phyloP scores from a whole-genome alignment of 495 filamentous ascomycete genomes.

The Glutinoglossum americanum region DNA sequence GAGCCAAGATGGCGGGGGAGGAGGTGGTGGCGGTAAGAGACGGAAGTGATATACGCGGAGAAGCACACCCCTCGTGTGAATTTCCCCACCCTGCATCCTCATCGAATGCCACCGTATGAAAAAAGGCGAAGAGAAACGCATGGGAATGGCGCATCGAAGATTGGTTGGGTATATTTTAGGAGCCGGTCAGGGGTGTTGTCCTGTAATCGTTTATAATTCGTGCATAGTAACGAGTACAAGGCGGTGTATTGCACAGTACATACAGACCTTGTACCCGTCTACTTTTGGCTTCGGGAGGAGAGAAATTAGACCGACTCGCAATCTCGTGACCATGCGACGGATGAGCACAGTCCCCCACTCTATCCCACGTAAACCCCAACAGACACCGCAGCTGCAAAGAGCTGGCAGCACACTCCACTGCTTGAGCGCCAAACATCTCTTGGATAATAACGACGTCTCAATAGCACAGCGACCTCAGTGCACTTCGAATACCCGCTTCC shows the following conservation, averaged over 20 bases:
- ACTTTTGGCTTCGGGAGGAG: too few species aligned
- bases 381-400: neutral
- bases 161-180: neutral
- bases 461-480: neutral
- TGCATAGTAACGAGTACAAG: too few species aligned
- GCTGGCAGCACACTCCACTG: neutral
- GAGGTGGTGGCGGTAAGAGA: slow-evolving; percentile 38
- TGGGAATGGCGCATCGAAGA: neutral
- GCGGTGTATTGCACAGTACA: too few species aligned
- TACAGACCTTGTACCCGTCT: too few species aligned
- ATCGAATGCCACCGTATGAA: too few species aligned
- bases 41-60: slow-evolving; percentile 19
- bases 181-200: too few species aligned
- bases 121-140: neutral
- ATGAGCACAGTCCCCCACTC: neutral
- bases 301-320: neutral
- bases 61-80: neutral
- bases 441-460: neutral
- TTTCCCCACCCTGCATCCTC: neutral
- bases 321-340: neutral
- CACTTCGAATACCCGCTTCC: neutral
- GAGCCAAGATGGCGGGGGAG: slow-evolving; percentile 35
- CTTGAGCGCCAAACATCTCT: neutral
- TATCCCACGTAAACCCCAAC: neutral
- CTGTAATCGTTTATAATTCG: too few species aligned